Evolutionary conservation across 116 monocot species (phyloP), one percentile per base, ranked within the genome.

Genomic region (Papilionanthe hybrid): DNA sequence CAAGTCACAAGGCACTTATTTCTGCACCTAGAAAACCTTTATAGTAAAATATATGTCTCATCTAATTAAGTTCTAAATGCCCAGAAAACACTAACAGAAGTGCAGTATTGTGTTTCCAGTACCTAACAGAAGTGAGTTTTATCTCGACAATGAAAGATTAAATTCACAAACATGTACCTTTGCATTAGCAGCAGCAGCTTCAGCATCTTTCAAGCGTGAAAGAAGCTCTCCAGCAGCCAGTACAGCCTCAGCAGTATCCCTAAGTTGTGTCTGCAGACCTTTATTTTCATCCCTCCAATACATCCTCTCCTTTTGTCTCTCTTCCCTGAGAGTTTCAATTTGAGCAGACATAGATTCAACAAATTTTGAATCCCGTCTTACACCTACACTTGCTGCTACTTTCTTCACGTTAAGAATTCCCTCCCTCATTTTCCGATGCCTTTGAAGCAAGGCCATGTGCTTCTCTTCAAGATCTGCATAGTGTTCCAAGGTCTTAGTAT

Each of bases 391-490:
- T 49, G 81, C 84, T 30, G 94, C 94, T 44, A 86, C 88, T 79
- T 79, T 85, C 80, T 93, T 94, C 77, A 94, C 86, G 55, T 98
- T 90, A 57, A 83, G 82, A 37, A 94, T 86, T 12, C 97, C 97
- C 67, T 98, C 94, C 53, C 80, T 88, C 30, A 93, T 92, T 66
- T 84, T 83, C 9, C 91, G 78, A 75, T 98, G 91, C 82, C 89
- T 86, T 5, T 83, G 86, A 69, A 91, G 94, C 80, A 98, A 80
- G 22, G 55, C 50, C 80, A 94, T 90, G 75, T 98, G 94, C 49
- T 94, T 98, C 86, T 94, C 97, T 75, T 98, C 86, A 78, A 98
- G 91, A 55, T 98, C 97, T 42, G 97, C 94, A 83, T 92, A 98
- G 77, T 94, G 97, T 30, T 98, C 97, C 56, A 98, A 85, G 75